These are phyloP conservation scores for Mastigamoeba balamuthi DNA, from an alignment of 78 protist species.

Conservation along the genomic window DNA sequence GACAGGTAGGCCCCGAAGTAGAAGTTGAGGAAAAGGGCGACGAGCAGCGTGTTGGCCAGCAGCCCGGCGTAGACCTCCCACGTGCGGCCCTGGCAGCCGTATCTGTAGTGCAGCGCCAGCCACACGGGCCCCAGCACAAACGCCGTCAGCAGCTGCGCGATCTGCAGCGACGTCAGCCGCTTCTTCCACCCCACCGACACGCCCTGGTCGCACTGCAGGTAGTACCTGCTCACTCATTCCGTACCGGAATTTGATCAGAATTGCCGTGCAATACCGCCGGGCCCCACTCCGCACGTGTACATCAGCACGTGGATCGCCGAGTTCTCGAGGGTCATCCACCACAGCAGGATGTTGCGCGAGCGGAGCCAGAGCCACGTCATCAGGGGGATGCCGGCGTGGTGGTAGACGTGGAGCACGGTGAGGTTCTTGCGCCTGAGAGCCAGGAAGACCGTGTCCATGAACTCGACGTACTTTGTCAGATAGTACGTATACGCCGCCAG, in stretches of 20 bases:
- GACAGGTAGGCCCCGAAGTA: not conserved
- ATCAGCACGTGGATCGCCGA: conserved; percentile 6
- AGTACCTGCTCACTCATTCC: no score
- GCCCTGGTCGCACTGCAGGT: not conserved
- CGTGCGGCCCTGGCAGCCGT: not conserved
- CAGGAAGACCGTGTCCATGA: conserved; percentile 26
- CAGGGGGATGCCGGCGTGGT: not conserved
- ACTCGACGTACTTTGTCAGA: conserved; percentile 24
- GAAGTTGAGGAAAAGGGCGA: not conserved
- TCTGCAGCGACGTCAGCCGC: not conserved
- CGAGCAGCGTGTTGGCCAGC: not conserved
- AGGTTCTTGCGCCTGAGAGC: not conserved
- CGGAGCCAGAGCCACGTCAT: not conserved
- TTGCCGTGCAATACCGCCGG: no score
- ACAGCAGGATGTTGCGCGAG: not conserved
- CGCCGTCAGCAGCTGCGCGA: not conserved
- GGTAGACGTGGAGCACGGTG: conserved; percentile 9
- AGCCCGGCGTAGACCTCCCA: not conserved
- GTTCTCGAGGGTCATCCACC: not conserved
- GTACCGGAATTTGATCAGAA: no score
- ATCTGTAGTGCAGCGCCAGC: not conserved
- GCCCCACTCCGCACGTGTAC: no score
- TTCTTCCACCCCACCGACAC: not conserved
- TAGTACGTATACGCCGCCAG: no score
- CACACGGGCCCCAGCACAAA: not conserved